phyloP scores from a whole-genome alignment of 257 asterid genomes.

The Penstemon barbatus region DNA sequence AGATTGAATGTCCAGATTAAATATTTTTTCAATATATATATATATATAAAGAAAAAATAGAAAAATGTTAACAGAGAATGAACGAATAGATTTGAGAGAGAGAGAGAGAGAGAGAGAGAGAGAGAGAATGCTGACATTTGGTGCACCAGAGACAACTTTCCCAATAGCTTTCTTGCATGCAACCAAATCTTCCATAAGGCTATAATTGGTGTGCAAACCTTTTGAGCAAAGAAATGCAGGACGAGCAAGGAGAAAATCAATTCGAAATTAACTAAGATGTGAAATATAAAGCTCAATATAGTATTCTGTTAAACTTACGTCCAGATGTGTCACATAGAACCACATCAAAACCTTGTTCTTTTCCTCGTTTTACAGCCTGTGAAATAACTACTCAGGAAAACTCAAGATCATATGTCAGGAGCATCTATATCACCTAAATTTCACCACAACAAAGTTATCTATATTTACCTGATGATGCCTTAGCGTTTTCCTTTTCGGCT shows the following conservation, averaged over 20 bases:
- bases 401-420: conserved; percentile 51
- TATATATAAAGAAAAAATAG: too few species aligned
- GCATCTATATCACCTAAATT: conserved; percentile 17
- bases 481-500: conserved; percentile 79
- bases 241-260: background rate
- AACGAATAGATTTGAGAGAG: background rate
- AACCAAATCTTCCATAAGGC: conserved; percentile 92
- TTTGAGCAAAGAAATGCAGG: conserved; percentile 24
- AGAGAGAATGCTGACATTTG: conserved; percentile 59
- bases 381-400: conserved; percentile 85
- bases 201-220: conserved; percentile 95
- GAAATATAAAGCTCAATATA: conserved; percentile 6
- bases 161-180: conserved; percentile 83
- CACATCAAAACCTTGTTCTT: conserved; percentile 70
- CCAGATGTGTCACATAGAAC: conserved; percentile 97
- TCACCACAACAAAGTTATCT: background rate
- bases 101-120: conserved; percentile 5
- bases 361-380: conserved; percentile 93
- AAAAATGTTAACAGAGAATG: background rate
- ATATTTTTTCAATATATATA: too few species aligned
- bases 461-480: conserved; percentile 81
- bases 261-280: conserved; percentile 13
- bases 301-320: conserved; percentile 54
- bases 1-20: too few species aligned
- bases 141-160: conserved; percentile 80